phyloP scores from a whole-genome alignment of 176 grass and related monocot species.

The Pontederia crassipes region DNA sequence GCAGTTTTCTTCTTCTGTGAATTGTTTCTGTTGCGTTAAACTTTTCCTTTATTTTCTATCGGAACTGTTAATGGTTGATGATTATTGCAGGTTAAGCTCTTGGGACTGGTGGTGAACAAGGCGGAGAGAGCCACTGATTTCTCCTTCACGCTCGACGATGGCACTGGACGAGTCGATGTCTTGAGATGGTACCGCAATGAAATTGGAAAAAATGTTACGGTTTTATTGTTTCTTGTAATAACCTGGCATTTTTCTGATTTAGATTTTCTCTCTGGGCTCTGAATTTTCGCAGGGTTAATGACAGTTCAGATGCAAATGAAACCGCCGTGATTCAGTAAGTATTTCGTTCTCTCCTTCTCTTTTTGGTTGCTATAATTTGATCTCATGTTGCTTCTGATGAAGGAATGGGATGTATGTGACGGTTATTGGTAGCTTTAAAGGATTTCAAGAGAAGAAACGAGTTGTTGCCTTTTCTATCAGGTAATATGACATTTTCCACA shows the following conservation, averaged over 20 bases:
- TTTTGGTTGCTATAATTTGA: neutral
- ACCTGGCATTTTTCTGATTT: neutral
- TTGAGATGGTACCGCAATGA: conserved; percentile 45
- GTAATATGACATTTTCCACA: conserved; percentile 16
- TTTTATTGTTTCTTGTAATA: neutral
- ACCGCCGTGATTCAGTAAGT: conserved; percentile 68
- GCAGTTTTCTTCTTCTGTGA: neutral
- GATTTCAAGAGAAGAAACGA: conserved; percentile 66
- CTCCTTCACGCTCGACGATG: conserved; percentile 74
- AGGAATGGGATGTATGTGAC: conserved; percentile 90
- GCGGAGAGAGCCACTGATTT: conserved; percentile 45
- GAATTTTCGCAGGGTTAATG: conserved; percentile 54
- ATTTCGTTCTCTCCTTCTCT: neutral
- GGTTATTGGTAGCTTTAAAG: conserved; percentile 73
- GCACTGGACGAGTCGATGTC: conserved; percentile 74
- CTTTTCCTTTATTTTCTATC: neutral
- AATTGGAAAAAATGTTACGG: neutral
- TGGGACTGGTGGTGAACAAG: conserved; percentile 70
- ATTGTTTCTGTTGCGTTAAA: neutral
- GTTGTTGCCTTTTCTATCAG: conserved; percentile 66
- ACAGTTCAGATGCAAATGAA: conserved; percentile 70
- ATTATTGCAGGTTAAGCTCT: conserved; percentile 35
- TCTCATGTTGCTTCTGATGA: conserved; percentile 4
- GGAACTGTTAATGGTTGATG: neutral
- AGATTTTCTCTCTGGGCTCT: neutral